These are phyloP conservation scores for Clonostachys sp. DNA, from an alignment of 2,329 filamentous ascomycete species.

Conservation along the genomic window DNA sequence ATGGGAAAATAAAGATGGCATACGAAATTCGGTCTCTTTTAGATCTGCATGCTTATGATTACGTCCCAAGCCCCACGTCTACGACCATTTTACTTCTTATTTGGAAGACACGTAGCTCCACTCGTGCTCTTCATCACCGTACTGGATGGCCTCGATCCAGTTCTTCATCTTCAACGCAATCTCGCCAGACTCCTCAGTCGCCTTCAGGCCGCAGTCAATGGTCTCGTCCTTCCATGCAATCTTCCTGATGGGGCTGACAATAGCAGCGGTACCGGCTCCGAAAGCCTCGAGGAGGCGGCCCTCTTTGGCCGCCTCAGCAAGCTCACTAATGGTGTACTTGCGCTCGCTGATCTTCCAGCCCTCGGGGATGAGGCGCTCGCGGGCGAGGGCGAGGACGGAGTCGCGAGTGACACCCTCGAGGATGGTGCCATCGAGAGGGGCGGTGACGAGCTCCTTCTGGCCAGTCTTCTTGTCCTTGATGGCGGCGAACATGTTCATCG, in stretches of 20 bases:
- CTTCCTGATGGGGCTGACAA: slow-evolving; percentile 83
- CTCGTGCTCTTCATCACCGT: slow-evolving; percentile 85
- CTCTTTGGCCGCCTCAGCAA: slow-evolving; percentile 76
- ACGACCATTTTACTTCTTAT: neutral
- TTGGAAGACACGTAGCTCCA: slow-evolving; percentile 67
- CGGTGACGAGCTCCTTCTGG: slow-evolving; percentile 89
- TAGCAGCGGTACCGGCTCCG: slow-evolving; percentile 87
- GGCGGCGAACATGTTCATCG: slow-evolving; percentile 96
- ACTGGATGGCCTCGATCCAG: slow-evolving; percentile 95
- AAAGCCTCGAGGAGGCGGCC: slow-evolving; percentile 91
- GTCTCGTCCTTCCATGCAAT: slow-evolving; percentile 84
- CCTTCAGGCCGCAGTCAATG: slow-evolving; percentile 78
- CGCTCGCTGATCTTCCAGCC: slow-evolving; percentile 88
- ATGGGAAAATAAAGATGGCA: neutral
- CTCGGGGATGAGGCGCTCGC: slow-evolving; percentile 75
- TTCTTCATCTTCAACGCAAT: slow-evolving; percentile 84
- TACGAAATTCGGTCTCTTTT: neutral
- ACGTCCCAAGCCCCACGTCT: neutral
- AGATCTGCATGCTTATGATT: neutral
- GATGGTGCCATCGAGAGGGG: slow-evolving; percentile 93
- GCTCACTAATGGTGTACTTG: slow-evolving; percentile 86
- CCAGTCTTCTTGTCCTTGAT: slow-evolving; percentile 83
- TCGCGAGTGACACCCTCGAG: slow-evolving; percentile 92
- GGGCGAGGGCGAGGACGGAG: slow-evolving; percentile 80
- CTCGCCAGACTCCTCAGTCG: slow-evolving; percentile 81